A percentile compares a stretch with the other conserved stretches of the same genome.
phyloP scores from a whole-genome alignment of 176 grass and related monocot species.

The Melocanna baccifera region DNA sequence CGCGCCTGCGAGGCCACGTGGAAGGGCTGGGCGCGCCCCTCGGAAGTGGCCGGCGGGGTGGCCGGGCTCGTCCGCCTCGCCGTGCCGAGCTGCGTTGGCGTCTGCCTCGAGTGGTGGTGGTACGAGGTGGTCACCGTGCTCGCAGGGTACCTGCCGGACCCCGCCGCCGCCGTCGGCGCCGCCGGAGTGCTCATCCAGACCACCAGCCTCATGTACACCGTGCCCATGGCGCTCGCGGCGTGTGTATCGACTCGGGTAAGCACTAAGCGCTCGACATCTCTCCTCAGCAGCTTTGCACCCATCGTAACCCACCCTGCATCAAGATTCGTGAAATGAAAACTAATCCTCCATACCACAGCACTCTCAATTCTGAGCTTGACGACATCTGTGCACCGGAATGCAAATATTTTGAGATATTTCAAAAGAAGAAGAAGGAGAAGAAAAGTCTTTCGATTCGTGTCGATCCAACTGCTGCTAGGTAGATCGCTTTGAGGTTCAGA shows the following conservation, averaged over 20 bases:
- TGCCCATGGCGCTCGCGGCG: slow-evolving; percentile 90
- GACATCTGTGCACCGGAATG: neutral
- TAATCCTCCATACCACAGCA: neutral
- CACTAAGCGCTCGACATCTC: slow-evolving; percentile 14
- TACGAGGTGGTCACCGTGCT: slow-evolving; percentile 99
- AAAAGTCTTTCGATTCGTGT: neutral
- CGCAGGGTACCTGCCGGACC: slow-evolving; percentile 77
- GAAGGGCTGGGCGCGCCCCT: slow-evolving; percentile 54
- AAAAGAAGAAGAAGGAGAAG: neutral
- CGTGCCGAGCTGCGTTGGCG: slow-evolving; percentile 79
- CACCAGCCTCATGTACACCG: slow-evolving; percentile 96
- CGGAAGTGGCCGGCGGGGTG: slow-evolving; percentile 46
- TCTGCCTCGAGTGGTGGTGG: slow-evolving; percentile 99
- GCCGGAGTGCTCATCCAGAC: slow-evolving; percentile 97
- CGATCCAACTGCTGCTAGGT: neutral
- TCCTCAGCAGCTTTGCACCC: neutral
- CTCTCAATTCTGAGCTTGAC: neutral
- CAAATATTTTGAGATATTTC: neutral
- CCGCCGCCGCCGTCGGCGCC: slow-evolving; percentile 75
- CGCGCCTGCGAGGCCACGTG: slow-evolving; percentile 62
- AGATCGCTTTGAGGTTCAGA: neutral
- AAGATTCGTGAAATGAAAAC: neutral
- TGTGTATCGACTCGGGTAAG: slow-evolving; percentile 89
- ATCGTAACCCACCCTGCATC: neutral
- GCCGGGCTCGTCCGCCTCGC: slow-evolving; percentile 65